These are phyloP conservation scores for Pseudisothecium myosuroides DNA, from an alignment of 225 moss, liverwort and hornwort species.

Conservation along the genomic window DNA sequence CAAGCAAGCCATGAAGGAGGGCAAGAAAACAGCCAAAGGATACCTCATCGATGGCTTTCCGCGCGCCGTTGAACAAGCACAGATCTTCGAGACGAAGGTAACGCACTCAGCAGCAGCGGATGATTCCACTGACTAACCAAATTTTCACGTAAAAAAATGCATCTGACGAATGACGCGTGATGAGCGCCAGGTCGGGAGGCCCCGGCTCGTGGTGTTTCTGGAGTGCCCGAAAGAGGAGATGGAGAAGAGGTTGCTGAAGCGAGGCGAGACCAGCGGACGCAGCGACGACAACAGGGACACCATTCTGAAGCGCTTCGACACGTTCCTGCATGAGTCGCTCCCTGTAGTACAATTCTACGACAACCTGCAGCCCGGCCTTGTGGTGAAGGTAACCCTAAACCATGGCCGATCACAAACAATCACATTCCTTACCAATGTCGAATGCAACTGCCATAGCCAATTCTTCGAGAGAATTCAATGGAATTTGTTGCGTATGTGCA, in stretches of 20 bases:
- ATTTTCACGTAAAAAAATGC: background rate
- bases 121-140: background rate
- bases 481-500: background rate
- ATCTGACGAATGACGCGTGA: background rate
- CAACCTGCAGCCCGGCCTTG: constrained; percentile 24
- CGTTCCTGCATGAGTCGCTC: constrained; percentile 59
- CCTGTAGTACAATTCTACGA: constrained; percentile 61
- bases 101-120: background rate
- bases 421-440: background rate
- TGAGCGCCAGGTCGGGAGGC: constrained; percentile 42
- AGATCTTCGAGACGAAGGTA: constrained; percentile 69
- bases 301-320: constrained; percentile 76
- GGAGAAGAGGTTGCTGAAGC: constrained; percentile 60
- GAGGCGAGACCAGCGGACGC: constrained; percentile 77
- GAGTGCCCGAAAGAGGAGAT: constrained; percentile 75
- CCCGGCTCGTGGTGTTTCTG: constrained; percentile 61
- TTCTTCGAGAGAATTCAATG: background rate
- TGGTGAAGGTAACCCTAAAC: constrained; percentile 32
- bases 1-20: constrained; percentile 52
- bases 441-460: background rate
- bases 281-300: constrained; percentile 64
- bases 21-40: constrained; percentile 21
- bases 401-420: background rate
- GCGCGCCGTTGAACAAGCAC: constrained; percentile 74
- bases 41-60: constrained; percentile 89